phyloP scores from a whole-genome alignment of 495 filamentous ascomycete species.

The Neurospora sp. region DNA sequence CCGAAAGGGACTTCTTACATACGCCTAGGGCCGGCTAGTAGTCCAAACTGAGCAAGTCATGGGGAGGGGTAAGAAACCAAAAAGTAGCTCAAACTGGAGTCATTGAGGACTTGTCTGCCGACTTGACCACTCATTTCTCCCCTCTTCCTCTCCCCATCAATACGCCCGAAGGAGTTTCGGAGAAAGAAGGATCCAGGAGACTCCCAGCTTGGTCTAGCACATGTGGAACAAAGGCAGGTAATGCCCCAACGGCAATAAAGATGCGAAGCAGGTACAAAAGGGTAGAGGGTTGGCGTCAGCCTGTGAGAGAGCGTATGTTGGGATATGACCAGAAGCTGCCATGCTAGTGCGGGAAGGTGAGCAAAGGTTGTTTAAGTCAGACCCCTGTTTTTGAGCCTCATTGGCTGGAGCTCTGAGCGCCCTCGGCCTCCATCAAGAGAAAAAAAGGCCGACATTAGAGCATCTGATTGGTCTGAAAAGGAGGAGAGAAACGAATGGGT shows the following conservation, averaged over 20 bases:
- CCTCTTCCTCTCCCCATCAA: constrained; percentile 1
- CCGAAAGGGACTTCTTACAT: constrained; percentile 15
- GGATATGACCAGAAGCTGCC: constrained; percentile 13
- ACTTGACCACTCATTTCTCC: neutral
- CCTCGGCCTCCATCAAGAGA: constrained; percentile 21
- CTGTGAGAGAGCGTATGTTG: constrained; percentile 16
- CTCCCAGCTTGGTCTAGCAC: constrained; percentile 6
- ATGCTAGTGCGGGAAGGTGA: constrained; percentile 26
- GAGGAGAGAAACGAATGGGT: constrained; percentile 11
- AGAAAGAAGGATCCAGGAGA: constrained; percentile 8
- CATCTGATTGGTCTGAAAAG: constrained; percentile 17
- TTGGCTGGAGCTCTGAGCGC: constrained; percentile 22
- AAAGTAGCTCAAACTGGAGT: constrained; percentile 1
- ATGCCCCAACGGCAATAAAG: constrained; percentile 14
- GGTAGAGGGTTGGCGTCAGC: constrained; percentile 11
- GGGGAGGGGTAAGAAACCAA: constrained; percentile 3
- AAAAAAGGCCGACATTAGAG: constrained; percentile 13
- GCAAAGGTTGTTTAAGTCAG: constrained; percentile 22
- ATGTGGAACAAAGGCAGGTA: constrained; percentile 4
- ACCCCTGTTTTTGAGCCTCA: constrained; percentile 28
- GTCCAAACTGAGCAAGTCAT: constrained; percentile 11
- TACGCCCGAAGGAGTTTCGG: constrained; percentile 4
- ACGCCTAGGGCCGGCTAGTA: constrained; percentile 5
- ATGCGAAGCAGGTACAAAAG: constrained; percentile 11
- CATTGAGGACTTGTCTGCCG: neutral